phyloP scores from a whole-genome alignment of 305 asterid species.

The Fraxinus velutina region DNA sequence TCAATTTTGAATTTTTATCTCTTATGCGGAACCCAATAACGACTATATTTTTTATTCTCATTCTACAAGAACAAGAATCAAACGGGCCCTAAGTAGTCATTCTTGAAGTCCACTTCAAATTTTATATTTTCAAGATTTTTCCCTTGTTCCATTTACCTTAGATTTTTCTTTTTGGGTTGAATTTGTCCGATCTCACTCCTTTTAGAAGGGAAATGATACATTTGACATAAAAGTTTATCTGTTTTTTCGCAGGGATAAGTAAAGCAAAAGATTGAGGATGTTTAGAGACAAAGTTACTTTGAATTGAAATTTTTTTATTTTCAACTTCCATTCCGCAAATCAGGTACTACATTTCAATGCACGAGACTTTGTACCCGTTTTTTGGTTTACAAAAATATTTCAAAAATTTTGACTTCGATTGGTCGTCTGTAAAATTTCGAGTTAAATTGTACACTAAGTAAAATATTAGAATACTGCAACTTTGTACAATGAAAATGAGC shows the following conservation, averaged over 20 bases:
- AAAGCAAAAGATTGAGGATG: neutral
- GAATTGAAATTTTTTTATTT: constrained; percentile 10
- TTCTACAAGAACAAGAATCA: no score
- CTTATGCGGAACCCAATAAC: no score
- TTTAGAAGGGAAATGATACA: neutral
- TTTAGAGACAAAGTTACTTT: neutral
- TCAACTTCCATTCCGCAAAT: constrained; percentile 22
- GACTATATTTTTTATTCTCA: no score
- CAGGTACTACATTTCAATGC: constrained; percentile 6
- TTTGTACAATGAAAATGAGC: neutral
- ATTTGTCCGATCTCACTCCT: neutral
- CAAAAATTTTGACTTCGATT: neutral
- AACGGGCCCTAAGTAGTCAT: no score
- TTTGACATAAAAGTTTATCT: no score
- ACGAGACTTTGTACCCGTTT: constrained; percentile 22
- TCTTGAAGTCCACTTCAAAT: neutral
- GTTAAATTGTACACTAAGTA: neutral
- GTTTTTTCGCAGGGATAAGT: no score
- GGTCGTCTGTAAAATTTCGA: neutral
- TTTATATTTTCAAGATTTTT: neutral
- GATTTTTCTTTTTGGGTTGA: neutral
- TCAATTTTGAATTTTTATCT: no score
- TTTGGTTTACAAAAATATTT: neutral
- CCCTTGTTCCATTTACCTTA: neutral
- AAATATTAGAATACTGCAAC: neutral